These are phyloP conservation scores for Colletotrichum sp. DNA, from an alignment of 2,329 filamentous ascomycete species.

Conservation along the genomic window DNA sequence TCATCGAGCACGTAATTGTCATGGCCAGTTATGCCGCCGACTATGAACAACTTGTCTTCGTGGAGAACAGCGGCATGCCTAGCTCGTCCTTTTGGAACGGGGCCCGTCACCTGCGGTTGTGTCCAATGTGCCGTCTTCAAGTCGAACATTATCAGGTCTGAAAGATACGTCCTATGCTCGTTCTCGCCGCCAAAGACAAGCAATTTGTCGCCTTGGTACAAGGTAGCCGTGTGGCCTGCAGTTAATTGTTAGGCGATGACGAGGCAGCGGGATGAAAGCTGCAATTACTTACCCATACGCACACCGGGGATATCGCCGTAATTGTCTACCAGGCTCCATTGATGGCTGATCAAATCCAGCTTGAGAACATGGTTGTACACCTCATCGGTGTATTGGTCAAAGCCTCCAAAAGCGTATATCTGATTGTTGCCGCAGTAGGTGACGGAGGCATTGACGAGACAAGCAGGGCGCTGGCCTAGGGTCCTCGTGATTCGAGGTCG, in stretches of 20 bases:
- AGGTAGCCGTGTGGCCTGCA: slow-evolving; percentile 87
- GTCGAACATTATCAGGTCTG: slow-evolving; percentile 95
- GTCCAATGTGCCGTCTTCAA: slow-evolving; percentile 95
- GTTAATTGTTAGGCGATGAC: not conserved
- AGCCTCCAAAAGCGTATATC: slow-evolving; percentile 97
- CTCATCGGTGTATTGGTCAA: slow-evolving; percentile 98
- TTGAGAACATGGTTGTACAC: slow-evolving; percentile 97
- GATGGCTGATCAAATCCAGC: slow-evolving; percentile 83
- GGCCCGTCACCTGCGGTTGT: slow-evolving; percentile 84
- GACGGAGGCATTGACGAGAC: slow-evolving; percentile 95
- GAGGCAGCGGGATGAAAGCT: not conserved
- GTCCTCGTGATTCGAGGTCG: slow-evolving; percentile 83
- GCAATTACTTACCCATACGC: slow-evolving; percentile 78
- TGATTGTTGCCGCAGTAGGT: slow-evolving; percentile 98
- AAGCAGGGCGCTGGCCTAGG: slow-evolving; percentile 83
- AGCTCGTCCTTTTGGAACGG: slow-evolving; percentile 86
- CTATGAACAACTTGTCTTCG: slow-evolving; percentile 95
- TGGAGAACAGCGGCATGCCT: slow-evolving; percentile 93
- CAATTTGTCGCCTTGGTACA: slow-evolving; percentile 94
- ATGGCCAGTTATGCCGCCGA: slow-evolving; percentile 93
- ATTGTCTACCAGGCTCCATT: slow-evolving; percentile 97
- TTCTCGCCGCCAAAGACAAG: slow-evolving; percentile 98
- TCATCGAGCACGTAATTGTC: slow-evolving; percentile 94
- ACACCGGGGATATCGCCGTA: slow-evolving; percentile 98
- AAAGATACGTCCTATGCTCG: slow-evolving; percentile 93